Base-by-base conservation (phyloP, 164 flowering plant genomes). In the Pachysandra terminalis region DNA sequence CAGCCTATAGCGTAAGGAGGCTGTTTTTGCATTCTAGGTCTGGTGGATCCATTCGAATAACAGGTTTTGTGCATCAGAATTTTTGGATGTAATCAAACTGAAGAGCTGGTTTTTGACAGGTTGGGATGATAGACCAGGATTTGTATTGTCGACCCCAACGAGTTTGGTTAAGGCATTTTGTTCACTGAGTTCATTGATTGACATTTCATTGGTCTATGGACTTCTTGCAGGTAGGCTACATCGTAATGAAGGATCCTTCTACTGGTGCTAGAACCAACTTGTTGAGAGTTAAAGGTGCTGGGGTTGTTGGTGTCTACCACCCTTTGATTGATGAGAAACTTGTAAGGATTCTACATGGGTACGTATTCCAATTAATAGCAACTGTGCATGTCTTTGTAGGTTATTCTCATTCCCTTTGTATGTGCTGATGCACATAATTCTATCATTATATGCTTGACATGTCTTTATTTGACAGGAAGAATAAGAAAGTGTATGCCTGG, bases 401-500 rank as follows among this genome's bases (percentile, higher is more conserved):
- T 23, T 10, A 21, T 17, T 19, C 10, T 27, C 56, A 9, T 66
- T 22, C 40, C 23, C 25, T 21, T 2, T 56, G 53, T 66, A 9
- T 45, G 51, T 45, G 10, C 25, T 28, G 28, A 6, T 26, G 17
- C 15, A 25, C 40, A 35, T 54, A 26, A n/a, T 19, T 25, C 17
- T 52, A 19, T 60, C 22, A 54, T 35, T 54, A 22, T 17, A 9
- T 21, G 22, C 53, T 16, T 37, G 40, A 68, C 28, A 19, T 23
- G 14, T 9, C 14, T 5, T 7, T 52, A 41, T 24, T 69, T 21
- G 26, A 68, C 86, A 91, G 97, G 83, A 84, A 83, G 68, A 79
- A 80, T 3, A 90, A 88, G 80, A 87, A 83, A 86, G 91, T 89
- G 2, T 92, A 83, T 73, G 93, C 99, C 12, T 95, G 99, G 99